Conservation (phyloP, 2,329 filamentous ascomycete species). For the Penicillium expansum region DNA sequence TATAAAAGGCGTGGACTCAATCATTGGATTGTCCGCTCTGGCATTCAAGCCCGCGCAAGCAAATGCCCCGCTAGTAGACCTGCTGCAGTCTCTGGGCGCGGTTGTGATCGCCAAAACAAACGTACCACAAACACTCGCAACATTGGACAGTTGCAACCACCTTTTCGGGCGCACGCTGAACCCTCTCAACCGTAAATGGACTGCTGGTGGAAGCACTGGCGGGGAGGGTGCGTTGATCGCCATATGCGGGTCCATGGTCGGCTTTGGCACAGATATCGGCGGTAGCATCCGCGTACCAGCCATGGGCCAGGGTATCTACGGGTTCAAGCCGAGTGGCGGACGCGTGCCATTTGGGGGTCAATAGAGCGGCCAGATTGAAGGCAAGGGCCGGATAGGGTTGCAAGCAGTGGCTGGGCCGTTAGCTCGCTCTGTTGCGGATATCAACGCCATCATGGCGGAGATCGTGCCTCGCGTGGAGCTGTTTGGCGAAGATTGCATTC, state of each 20-base stretch:
- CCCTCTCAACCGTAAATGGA: constrained; percentile 59
- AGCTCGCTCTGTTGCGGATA: constrained; percentile 40
- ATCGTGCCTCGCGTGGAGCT: constrained; percentile 53
- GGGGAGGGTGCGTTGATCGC: constrained; percentile 62
- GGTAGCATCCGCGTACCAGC: constrained; percentile 49
- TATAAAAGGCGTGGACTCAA: constrained; percentile 52
- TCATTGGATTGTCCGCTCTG: constrained; percentile 58
- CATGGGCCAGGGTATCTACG: constrained; percentile 53
- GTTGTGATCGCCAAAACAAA: constrained; percentile 71
- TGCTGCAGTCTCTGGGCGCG: constrained; percentile 60
- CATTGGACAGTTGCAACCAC: constrained; percentile 60
- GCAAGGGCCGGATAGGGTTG: constrained; percentile 52
- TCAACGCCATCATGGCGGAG: constrained; percentile 50
- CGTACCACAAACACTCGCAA: constrained; percentile 58
- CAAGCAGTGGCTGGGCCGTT: constrained; percentile 47
- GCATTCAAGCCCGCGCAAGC: constrained; percentile 57
- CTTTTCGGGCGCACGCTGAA: constrained; percentile 63
- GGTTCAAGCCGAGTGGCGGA: constrained; percentile 49
- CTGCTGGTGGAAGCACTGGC: constrained; percentile 63
- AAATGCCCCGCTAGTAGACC: constrained; percentile 57
- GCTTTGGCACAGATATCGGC: constrained; percentile 62
- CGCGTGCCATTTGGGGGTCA: constrained; percentile 55
- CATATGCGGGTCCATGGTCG: constrained; percentile 58
- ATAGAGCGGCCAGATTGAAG: constrained; percentile 47
- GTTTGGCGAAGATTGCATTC: constrained; percentile 51